Conservation (phyloP, 2,329 filamentous ascomycete genomes). For the Diaporthe australafricana region DNA sequence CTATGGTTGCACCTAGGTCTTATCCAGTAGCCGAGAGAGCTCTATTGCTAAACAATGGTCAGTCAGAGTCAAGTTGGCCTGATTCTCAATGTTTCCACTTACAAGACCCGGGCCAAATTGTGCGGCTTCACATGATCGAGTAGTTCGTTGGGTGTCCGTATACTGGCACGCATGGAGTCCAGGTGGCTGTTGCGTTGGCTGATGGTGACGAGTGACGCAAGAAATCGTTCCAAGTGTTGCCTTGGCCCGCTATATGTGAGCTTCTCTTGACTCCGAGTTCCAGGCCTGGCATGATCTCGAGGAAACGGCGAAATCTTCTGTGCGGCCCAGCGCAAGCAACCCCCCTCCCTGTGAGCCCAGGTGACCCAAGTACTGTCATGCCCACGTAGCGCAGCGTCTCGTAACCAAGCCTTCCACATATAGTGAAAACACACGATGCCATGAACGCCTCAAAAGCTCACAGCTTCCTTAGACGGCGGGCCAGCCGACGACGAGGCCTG, state of each 20-base stretch:
- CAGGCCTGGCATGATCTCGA: not conserved
- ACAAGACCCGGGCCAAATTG: not conserved
- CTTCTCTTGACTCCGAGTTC: not conserved
- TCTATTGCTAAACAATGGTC: not conserved
- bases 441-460: not conserved
- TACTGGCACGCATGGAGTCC: not conserved
- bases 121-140: too few relatives aligned
- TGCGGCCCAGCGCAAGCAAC: not conserved
- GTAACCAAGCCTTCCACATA: not conserved
- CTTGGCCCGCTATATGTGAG: not conserved
- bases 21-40: not conserved
- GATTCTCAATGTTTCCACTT: not conserved
- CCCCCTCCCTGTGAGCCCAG: not conserved
- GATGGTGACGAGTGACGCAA: not conserved
- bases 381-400: not conserved
- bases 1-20: too few relatives aligned
- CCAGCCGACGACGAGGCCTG: slow-evolving; percentile 10
- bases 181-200: not conserved
- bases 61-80: not conserved
- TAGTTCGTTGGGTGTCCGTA: too few relatives aligned
- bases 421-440: not conserved
- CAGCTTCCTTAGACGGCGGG: slow-evolving; percentile 25
- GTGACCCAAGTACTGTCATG: not conserved
- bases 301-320: not conserved
- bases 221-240: not conserved